Evolutionary conservation across 345 rosid species (phyloP).

Genomic region (Melaleuca quinquenervia): DNA sequence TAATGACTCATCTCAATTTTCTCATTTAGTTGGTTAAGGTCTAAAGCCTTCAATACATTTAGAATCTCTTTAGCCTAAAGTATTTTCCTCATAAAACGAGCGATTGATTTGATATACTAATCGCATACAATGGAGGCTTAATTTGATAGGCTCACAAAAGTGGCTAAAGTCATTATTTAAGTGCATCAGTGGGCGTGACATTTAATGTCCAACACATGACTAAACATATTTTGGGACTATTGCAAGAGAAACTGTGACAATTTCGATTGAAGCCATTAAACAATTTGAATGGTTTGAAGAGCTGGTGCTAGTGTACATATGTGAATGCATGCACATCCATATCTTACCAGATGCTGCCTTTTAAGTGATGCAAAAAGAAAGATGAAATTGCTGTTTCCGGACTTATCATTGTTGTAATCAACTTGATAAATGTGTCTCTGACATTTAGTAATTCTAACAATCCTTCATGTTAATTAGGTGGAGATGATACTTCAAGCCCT

Average conservation of each 20-base stretch:
- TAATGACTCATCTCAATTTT: not conserved
- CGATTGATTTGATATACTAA: not conserved
- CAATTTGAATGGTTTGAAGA: not conserved
- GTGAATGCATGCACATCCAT: not conserved
- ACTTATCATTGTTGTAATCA: not conserved
- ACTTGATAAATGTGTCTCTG: not conserved
- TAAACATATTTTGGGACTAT: not conserved
- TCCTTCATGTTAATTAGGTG: conserved; percentile 22
- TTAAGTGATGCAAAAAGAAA: not conserved
- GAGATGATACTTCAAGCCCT: conserved; percentile 98
- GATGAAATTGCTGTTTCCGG: not conserved
- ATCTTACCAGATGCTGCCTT: not conserved
- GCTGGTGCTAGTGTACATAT: not conserved
- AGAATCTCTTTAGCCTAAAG: not conserved
- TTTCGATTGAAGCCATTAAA: not conserved
- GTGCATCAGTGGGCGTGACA: not conserved
- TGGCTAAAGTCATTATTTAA: not conserved
- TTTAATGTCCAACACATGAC: not conserved
- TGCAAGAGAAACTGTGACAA: not conserved
- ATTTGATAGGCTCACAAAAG: not conserved
- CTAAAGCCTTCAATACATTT: not conserved
- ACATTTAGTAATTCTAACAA: conserved; percentile 3
- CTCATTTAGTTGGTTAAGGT: not conserved
- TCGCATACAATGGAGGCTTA: not conserved
- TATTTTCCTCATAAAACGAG: not conserved